Conservation (phyloP, 352 stramenopile species). For the Aphanomyces invadans region DNA sequence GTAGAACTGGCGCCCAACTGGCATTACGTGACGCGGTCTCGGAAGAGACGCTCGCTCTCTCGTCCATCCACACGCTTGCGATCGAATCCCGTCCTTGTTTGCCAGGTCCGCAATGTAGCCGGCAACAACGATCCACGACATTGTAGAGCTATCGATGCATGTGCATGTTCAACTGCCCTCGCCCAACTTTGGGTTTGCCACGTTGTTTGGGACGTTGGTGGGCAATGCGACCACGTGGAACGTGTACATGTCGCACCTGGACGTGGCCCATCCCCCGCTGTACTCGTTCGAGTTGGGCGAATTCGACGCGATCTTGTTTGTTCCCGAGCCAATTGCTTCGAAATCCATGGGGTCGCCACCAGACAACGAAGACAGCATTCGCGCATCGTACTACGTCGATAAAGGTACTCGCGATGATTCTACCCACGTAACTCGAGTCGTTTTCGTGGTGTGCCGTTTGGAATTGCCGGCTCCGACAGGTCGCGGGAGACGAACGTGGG, state of each 20-base stretch:
- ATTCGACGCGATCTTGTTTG: slow-evolving; percentile 7
- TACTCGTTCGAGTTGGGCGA: slow-evolving; percentile 13
- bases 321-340: background rate
- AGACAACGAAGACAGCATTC: too few relatives aligned
- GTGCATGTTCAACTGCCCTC: slow-evolving; percentile 18
- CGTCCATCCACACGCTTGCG: background rate
- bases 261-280: background rate
- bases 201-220: background rate
- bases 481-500: too few relatives aligned
- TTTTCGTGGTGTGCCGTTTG: too few relatives aligned
- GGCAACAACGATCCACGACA: too few relatives aligned
- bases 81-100: background rate
- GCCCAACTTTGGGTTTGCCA: slow-evolving; percentile 4
- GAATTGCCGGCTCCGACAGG: too few relatives aligned
- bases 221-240: background rate
- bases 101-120: background rate
- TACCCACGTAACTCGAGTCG: too few relatives aligned
- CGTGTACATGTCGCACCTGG: background rate
- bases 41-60: slow-evolving; percentile 36
- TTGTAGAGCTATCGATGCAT: too few relatives aligned
- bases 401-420: too few relatives aligned
- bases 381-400: too few relatives aligned
- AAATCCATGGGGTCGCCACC: too few relatives aligned
- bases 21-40: slow-evolving; percentile 45
- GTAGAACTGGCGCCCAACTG: slow-evolving; percentile 55